A percentile compares a stretch with the other conserved stretches of the same genome.
Conservation (phyloP, 2,329 filamentous ascomycete species). For the Cladosporium sphaerospermum region DNA sequence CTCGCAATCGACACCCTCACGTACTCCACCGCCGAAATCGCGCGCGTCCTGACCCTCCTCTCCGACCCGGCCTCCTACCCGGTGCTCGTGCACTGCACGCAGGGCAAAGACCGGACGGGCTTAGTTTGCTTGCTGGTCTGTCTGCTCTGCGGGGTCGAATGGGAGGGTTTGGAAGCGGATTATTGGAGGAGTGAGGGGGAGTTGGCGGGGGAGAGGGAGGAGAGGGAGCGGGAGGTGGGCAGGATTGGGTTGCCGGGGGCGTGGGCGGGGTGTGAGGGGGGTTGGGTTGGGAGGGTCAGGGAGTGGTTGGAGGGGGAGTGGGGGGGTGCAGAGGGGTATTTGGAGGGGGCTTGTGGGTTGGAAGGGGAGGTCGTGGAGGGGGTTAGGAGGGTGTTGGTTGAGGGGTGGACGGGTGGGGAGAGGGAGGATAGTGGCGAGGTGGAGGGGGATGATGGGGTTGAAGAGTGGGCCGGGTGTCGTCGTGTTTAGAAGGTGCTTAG, state of each 20-base stretch:
- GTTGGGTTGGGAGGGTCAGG: slow-evolving; percentile 57
- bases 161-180: slow-evolving; percentile 60
- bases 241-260: slow-evolving; percentile 66
- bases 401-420: neutral
- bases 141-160: slow-evolving; percentile 54
- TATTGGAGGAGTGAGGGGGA: slow-evolving; percentile 61
- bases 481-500: too few species aligned
- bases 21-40: slow-evolving; percentile 58
- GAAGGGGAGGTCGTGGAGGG: slow-evolving; percentile 27
- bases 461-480: neutral
- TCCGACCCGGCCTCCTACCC: slow-evolving; percentile 51
- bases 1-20: slow-evolving; percentile 65
- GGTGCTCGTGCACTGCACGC: slow-evolving; percentile 73
- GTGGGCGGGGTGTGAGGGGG: slow-evolving; percentile 60
- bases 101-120: slow-evolving; percentile 81
- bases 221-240: slow-evolving; percentile 61
- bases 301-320: slow-evolving; percentile 55
- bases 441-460: neutral
- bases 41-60: slow-evolving; percentile 46
- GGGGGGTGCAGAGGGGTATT: slow-evolving; percentile 61
- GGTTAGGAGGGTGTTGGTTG: slow-evolving; percentile 29
- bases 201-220: slow-evolving; percentile 55
- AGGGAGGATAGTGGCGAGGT: neutral
- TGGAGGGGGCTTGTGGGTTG: slow-evolving; percentile 53
- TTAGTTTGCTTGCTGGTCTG: slow-evolving; percentile 63